Evolutionary conservation across 2,329 filamentous ascomycete species (phyloP).

Genomic region (Hypoxylon rubiginosum): DNA sequence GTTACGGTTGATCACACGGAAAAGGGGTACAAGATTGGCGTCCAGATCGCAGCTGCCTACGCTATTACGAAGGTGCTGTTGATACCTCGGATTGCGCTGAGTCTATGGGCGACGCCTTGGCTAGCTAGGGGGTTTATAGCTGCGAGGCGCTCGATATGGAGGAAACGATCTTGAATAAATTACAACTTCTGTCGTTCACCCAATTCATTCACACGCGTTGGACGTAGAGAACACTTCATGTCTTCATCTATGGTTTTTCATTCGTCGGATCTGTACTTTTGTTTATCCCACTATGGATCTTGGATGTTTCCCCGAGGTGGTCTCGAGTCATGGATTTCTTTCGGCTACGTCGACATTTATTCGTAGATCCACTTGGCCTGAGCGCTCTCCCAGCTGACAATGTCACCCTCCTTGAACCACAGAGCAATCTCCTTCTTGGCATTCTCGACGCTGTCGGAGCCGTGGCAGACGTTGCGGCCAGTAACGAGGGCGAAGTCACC

Average conservation of each 20-base stretch:
- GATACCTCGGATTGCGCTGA: slow-evolving; percentile 80
- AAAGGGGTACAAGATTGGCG: slow-evolving; percentile 65
- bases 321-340: slow-evolving; percentile 15
- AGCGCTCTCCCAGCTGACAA: slow-evolving; percentile 86
- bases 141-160: slow-evolving; percentile 46
- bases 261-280: slow-evolving; percentile 35
- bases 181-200: neutral
- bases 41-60: slow-evolving; percentile 88
- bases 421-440: slow-evolving; percentile 99
- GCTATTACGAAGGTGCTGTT: slow-evolving; percentile 89
- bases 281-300: slow-evolving; percentile 21
- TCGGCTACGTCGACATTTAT: slow-evolving; percentile 69
- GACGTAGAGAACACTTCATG: neutral
- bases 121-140: slow-evolving; percentile 78
- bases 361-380: slow-evolving; percentile 98
- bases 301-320: slow-evolving; percentile 8
- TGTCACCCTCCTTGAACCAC: slow-evolving; percentile 94
- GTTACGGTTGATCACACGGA: slow-evolving; percentile 49
- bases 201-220: slow-evolving; percentile 10
- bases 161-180: slow-evolving; percentile 31
- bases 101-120: slow-evolving; percentile 92
- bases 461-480: slow-evolving; percentile 99
- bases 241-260: slow-evolving; percentile 42
- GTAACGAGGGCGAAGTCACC: slow-evolving; percentile 86
- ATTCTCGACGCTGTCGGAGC: slow-evolving; percentile 97